phyloP scores from a whole-genome alignment of 148 eudicot species.

The Mesembryanthemum crystallinum region DNA sequence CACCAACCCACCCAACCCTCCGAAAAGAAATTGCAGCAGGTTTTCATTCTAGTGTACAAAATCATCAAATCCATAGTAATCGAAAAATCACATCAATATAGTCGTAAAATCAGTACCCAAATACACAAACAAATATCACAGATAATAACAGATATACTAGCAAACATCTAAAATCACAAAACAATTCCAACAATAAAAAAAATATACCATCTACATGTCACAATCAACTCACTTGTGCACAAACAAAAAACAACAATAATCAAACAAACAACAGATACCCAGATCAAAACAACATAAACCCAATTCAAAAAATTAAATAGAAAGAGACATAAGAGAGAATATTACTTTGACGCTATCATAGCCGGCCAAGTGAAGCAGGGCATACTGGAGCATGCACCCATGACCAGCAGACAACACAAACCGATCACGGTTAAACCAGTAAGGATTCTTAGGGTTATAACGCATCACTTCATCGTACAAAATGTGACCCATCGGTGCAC shows the following conservation, averaged over 20 bases:
- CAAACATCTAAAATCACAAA: not conserved
- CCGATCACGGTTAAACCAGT: slow-evolving; percentile 89
- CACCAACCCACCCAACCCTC: not conserved
- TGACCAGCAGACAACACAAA: slow-evolving; percentile 95
- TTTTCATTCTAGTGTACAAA: not conserved
- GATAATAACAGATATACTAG: no score
- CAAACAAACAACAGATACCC: slow-evolving; percentile 11
- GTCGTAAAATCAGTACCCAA: not conserved
- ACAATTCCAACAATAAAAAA: not conserved
- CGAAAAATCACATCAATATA: not conserved
- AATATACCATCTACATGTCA: not conserved
- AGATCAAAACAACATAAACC: slow-evolving; percentile 23
- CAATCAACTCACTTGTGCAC: not conserved
- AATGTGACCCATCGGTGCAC: slow-evolving; percentile 94
- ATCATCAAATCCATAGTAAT: not conserved
- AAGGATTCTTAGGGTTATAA: slow-evolving; percentile 89
- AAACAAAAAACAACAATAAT: not conserved
- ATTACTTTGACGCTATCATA: slow-evolving; percentile 77
- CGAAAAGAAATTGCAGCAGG: no score
- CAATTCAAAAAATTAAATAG: slow-evolving; percentile 10
- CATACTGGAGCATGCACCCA: slow-evolving; percentile 96
- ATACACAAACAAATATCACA: not conserved
- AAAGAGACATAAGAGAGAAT: not conserved
- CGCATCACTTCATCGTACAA: slow-evolving; percentile 88
- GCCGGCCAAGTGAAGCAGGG: slow-evolving; percentile 92